Percentiles rank a stretch among this genome's conserved stretches.
These are phyloP conservation scores for Berkeleyomyces basicola DNA, from an alignment of 2,329 filamentous ascomycete genomes.

Conservation along the genomic window DNA sequence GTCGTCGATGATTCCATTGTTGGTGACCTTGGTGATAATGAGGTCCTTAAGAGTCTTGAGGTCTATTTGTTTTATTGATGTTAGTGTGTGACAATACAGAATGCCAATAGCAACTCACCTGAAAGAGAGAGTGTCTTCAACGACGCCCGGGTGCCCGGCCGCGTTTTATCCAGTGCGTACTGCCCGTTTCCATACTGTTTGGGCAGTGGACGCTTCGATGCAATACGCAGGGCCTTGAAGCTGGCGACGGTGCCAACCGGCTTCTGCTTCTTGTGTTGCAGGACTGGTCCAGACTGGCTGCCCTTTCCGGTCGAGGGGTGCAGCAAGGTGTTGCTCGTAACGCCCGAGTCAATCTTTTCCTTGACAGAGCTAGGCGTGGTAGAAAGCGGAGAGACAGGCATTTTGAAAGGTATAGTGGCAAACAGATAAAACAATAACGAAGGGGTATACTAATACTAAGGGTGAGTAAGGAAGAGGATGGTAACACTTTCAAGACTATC, in stretches of 20 bases:
- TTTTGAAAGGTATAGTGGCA: neutral
- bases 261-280: conserved; percentile 4
- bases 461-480: neutral
- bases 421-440: neutral
- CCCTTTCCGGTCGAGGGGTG: neutral
- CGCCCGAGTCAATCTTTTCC: neutral
- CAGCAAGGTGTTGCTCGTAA: neutral
- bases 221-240: conserved; percentile 23
- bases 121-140: conserved; percentile 35
- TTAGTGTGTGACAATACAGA: neutral
- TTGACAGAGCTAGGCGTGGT: neutral
- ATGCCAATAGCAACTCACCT: conserved; percentile 20
- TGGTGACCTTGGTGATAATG: conserved; percentile 44
- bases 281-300: neutral
- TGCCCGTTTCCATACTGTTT: conserved; percentile 46
- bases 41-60: conserved; percentile 45
- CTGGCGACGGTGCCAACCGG: neutral
- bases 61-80: conserved; percentile 27
- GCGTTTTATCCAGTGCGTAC: conserved; percentile 32
- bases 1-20: conserved; percentile 49
- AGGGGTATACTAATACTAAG: neutral
- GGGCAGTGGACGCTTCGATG: conserved; percentile 45
- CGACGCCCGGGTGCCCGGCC: conserved; percentile 38
- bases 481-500: too few species aligned
- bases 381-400: neutral